phyloP scores from a whole-genome alignment of 495 filamentous ascomycete genomes.

The Entonaema liquescens region DNA sequence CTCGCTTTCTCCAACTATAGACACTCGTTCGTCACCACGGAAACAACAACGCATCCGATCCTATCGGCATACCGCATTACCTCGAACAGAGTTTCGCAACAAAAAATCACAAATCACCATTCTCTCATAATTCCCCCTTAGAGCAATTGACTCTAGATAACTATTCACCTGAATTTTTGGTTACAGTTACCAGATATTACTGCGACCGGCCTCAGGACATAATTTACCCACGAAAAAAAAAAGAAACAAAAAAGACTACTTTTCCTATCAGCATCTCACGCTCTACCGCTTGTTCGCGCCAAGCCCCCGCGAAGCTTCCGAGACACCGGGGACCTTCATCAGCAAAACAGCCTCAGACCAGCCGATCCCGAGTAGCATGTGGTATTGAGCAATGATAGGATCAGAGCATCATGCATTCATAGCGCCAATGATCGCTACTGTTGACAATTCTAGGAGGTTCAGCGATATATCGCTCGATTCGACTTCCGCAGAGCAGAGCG shows the following conservation, averaged over 20 bases:
- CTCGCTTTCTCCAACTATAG: conserved; percentile 45
- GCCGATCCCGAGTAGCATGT: conserved; percentile 32
- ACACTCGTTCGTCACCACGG: conserved; percentile 44
- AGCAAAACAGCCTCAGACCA: background rate
- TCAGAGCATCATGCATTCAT: conserved; percentile 38
- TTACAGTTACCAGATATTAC: conserved; percentile 39
- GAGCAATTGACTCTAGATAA: conserved; percentile 33
- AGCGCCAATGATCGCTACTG: conserved; percentile 28
- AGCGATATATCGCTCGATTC: conserved; percentile 4
- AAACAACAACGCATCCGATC: conserved; percentile 36
- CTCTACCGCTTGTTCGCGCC: background rate
- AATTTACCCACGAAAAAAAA: conserved; percentile 26
- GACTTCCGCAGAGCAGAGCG: conserved; percentile 8
- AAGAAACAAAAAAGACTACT: conserved; percentile 20
- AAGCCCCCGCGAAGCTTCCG: conserved; percentile 1
- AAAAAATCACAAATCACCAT: conserved; percentile 26
- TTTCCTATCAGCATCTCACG: conserved; percentile 23
- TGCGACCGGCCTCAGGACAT: conserved; percentile 27
- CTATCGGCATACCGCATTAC: conserved; percentile 20
- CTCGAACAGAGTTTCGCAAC: conserved; percentile 13
- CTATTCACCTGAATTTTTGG: conserved; percentile 27
- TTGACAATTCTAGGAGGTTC: conserved; percentile 17
- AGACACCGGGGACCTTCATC: background rate
- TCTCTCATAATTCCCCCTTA: conserved; percentile 23
- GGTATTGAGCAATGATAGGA: conserved; percentile 43